These are phyloP conservation scores for Crucibulum laeve DNA, from an alignment of 768 basidiomycete genomes.

Conservation along the genomic window DNA sequence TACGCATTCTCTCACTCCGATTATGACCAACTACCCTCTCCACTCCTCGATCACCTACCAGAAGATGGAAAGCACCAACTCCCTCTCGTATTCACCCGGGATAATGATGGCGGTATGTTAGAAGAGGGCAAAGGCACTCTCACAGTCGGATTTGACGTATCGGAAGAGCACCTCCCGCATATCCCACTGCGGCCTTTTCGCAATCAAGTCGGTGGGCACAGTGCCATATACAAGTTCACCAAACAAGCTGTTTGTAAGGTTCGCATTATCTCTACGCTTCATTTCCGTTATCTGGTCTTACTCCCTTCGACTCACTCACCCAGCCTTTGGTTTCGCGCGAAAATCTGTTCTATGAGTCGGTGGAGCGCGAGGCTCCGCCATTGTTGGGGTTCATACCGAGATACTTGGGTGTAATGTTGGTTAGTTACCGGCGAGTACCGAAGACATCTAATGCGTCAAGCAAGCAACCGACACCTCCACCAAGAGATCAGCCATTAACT, in stretches of 20 bases:
- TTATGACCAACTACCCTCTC: constrained; percentile 10
- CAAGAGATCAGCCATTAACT: constrained; percentile 12
- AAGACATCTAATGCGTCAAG: constrained; percentile 27
- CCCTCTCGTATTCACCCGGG: constrained; percentile 9
- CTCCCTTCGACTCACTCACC: constrained; percentile 14
- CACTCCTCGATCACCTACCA: constrained; percentile 8
- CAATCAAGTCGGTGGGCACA: constrained; percentile 98
- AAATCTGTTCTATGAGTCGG: constrained; percentile 96
- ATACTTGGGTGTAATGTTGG: constrained; percentile 97
- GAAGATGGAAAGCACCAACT: constrained; percentile 2
- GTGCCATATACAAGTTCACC: constrained; percentile 96
- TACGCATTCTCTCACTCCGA: constrained; percentile 1
- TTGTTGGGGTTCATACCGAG: constrained; percentile 94
- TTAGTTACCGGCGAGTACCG: constrained; percentile 84
- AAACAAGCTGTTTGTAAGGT: constrained; percentile 99
- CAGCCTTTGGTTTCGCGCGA: constrained; percentile 96
- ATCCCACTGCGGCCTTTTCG: constrained; percentile 94
- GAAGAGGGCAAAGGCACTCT: constrained; percentile 9
- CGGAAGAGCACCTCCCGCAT: constrained; percentile 68
- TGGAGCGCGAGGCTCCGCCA: constrained; percentile 90
- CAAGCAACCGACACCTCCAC: constrained; percentile 14
- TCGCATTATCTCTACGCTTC: constrained; percentile 22
- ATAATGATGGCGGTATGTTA: constrained; percentile 16
- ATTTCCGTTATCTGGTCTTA: constrained; percentile 14
- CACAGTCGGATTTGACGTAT: constrained; percentile 34